Evolutionary conservation across 176 grass and related monocot species (phyloP).

Genomic region (Hyparrhenia diplandra): DNA sequence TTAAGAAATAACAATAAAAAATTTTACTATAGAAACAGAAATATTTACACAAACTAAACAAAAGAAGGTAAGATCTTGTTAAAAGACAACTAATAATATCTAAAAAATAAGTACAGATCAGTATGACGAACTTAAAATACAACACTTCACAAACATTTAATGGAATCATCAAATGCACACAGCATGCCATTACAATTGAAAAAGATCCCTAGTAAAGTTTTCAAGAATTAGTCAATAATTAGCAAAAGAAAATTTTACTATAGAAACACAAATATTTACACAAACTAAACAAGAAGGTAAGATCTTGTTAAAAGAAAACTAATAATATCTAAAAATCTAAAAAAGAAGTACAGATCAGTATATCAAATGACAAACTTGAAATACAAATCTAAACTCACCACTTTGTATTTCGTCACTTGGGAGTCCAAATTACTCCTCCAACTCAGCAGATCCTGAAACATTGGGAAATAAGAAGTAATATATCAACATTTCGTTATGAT

Average conservation of each 20-base stretch:
- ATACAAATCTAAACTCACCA: conserved; percentile 75
- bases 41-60: no score
- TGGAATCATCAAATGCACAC: neutral
- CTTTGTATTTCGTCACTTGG: conserved; percentile 92
- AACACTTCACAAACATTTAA: neutral
- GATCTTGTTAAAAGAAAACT: neutral
- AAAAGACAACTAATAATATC: no score
- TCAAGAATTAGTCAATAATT: neutral
- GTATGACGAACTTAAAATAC: no score
- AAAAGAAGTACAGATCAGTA: neutral
- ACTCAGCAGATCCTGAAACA: conserved; percentile 77
- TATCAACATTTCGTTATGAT: neutral
- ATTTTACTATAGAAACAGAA: no score
- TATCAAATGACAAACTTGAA: neutral
- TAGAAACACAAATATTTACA: neutral
- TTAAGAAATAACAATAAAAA: no score
- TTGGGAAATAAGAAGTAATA: neutral
- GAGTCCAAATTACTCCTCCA: conserved; percentile 90
- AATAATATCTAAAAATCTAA: neutral
- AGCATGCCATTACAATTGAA: no score
- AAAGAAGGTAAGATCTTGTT: no score
- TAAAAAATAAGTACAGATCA: no score
- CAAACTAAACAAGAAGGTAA: neutral
- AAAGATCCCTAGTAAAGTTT: neutral
- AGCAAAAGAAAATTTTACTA: neutral